Evolutionary conservation across 495 filamentous ascomycete genomes (phyloP).

Genomic region (Penicillium diatomitis): DNA sequence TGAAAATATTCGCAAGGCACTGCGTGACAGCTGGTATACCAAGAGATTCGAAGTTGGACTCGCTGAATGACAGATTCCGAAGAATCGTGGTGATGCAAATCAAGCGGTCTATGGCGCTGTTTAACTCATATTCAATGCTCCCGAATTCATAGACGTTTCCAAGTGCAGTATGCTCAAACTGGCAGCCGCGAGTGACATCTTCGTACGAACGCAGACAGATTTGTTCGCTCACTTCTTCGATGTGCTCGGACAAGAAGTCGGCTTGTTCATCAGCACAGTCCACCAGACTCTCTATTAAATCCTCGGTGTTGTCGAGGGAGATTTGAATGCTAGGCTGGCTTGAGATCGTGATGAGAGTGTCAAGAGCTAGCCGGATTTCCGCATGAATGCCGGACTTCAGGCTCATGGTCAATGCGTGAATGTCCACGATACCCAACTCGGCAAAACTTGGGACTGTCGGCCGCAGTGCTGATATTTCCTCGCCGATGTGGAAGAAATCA

Average conservation of each 20-base stretch:
- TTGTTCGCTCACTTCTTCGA: conserved; percentile 73
- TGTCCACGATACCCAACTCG: conserved; percentile 81
- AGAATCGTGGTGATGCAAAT: conserved; percentile 89
- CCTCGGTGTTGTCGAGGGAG: conserved; percentile 69
- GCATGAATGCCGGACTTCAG: conserved; percentile 85
- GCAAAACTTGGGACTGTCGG: conserved; percentile 64
- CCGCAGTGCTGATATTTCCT: conserved; percentile 51
- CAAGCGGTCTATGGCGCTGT: conserved; percentile 76
- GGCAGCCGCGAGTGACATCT: conserved; percentile 70
- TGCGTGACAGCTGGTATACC: conserved; percentile 67
- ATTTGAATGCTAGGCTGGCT: conserved; percentile 51
- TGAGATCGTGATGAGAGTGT: conserved; percentile 68
- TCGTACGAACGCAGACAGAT: conserved; percentile 78
- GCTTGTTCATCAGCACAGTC: conserved; percentile 87
- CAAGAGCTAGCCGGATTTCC: conserved; percentile 80
- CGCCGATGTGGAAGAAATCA: conserved; percentile 51
- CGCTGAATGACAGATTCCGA: conserved; percentile 82
- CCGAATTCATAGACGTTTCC: conserved; percentile 66
- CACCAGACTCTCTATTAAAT: conserved; percentile 76
- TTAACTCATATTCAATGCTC: conserved; percentile 68
- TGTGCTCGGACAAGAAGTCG: conserved; percentile 68
- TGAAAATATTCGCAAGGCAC: conserved; percentile 70
- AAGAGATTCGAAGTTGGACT: conserved; percentile 61
- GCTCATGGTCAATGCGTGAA: conserved; percentile 83
- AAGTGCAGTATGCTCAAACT: conserved; percentile 57